These are phyloP conservation scores for Aciculosporium take DNA, from an alignment of 2,329 filamentous ascomycete genomes.

Conservation along the genomic window DNA sequence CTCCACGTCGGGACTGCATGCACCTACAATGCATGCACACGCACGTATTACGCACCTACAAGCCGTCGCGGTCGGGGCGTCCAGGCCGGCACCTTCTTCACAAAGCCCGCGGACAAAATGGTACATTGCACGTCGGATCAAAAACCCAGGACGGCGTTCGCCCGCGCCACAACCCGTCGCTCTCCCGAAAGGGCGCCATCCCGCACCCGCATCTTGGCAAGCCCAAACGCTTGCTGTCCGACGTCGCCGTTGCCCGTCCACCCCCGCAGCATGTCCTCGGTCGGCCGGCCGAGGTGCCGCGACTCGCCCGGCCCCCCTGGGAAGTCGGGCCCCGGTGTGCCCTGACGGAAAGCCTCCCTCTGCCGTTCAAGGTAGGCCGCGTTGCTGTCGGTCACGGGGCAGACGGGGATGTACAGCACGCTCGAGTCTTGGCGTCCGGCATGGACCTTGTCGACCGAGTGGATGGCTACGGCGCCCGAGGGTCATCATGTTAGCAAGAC, in stretches of 20 bases:
- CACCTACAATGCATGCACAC: no score
- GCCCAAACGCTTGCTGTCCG: slow-evolving; percentile 30
- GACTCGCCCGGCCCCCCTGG: slow-evolving; percentile 56
- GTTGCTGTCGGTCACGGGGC: slow-evolving; percentile 64
- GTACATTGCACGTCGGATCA: slow-evolving; percentile 4
- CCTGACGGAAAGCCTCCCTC: slow-evolving; percentile 53
- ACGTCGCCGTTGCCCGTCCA: slow-evolving; percentile 15
- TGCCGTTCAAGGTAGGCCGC: slow-evolving; percentile 57
- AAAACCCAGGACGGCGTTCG: slow-evolving; percentile 32
- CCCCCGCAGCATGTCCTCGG: slow-evolving; percentile 21
- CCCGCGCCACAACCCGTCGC: slow-evolving; percentile 21
- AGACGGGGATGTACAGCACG: slow-evolving; percentile 81
- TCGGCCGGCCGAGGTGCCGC: slow-evolving; percentile 33
- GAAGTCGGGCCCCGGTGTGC: slow-evolving; percentile 56
- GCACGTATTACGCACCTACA: no score
- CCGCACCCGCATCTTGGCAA: slow-evolving; percentile 22
- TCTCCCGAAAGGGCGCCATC: slow-evolving; percentile 20
- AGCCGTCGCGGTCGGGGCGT: neutral
- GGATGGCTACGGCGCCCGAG: slow-evolving; percentile 39
- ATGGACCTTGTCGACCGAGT: slow-evolving; percentile 73
- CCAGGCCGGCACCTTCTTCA: neutral
- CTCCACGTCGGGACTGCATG: no score
- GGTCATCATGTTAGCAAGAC: neutral
- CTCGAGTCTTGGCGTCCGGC: slow-evolving; percentile 58
- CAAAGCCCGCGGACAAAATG: no score